phyloP scores from a whole-genome alignment of 306 rosid genomes.

The Hippophae tibetana region DNA sequence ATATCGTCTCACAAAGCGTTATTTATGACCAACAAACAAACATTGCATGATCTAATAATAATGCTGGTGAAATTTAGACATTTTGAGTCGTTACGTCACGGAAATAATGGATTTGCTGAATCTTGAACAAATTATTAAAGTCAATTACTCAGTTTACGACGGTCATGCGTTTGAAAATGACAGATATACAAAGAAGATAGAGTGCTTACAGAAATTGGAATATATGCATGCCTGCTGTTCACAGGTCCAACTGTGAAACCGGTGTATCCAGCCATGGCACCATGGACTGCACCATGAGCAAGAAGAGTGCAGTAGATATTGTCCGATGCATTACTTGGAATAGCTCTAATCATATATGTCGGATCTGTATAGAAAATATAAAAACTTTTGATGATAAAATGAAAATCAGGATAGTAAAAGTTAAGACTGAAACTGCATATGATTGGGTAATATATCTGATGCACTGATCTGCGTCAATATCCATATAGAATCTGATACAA shows the following conservation, averaged over 20 bases:
- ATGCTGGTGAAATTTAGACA: too few relatives aligned
- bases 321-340: constrained; percentile 96
- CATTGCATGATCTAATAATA: too few relatives aligned
- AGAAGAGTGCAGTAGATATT: constrained; percentile 92
- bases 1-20: constrained; percentile 13
- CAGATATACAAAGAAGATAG: constrained; percentile 11
- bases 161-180: constrained; percentile 8
- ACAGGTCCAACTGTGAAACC: constrained; percentile 93
- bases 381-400: not conserved
- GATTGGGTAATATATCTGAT: not conserved
- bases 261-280: constrained; percentile 93
- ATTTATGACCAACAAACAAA: not conserved
- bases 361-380: constrained; percentile 57
- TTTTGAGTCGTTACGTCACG: too few relatives aligned
- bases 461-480: not conserved
- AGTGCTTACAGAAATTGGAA: constrained; percentile 78
- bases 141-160: not conserved
- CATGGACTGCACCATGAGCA: constrained; percentile 92
- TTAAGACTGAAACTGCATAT: not conserved
- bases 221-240: constrained; percentile 74
- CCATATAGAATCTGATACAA: too few relatives aligned
- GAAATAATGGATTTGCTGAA: too few relatives aligned
- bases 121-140: too few relatives aligned
- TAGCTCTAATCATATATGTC: constrained; percentile 93
- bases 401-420: not conserved